phyloP scores from a whole-genome alignment of 1,284 basidiomycete species.

The Meira nashicola region DNA sequence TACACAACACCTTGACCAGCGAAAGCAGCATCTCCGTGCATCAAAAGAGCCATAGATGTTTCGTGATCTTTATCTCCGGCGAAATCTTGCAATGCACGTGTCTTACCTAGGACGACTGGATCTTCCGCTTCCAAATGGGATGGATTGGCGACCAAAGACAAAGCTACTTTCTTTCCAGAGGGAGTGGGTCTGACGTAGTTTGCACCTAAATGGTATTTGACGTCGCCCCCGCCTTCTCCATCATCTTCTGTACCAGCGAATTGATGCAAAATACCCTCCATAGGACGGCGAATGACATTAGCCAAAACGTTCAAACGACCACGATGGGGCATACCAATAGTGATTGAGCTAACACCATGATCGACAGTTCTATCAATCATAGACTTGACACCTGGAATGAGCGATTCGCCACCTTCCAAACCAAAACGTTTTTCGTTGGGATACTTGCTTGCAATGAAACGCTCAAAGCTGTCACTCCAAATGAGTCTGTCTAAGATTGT shows the following conservation, averaged over 20 bases:
- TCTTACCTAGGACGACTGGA: constrained; percentile 96
- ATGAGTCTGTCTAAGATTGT: constrained; percentile 98
- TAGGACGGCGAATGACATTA: constrained; percentile 97
- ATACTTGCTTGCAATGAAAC: constrained; percentile 96
- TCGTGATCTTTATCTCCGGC: constrained; percentile 69
- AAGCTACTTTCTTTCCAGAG: constrained; percentile 92
- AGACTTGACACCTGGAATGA: constrained; percentile 98
- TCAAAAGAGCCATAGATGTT: constrained; percentile 73
- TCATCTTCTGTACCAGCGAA: constrained; percentile 63
- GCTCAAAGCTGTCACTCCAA: constrained; percentile 99
- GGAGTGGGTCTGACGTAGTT: constrained; percentile 98
- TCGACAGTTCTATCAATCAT: constrained; percentile 97
- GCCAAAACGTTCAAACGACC: constrained; percentile 95
- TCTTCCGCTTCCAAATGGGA: constrained; percentile 97
- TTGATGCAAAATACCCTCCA: constrained; percentile 97
- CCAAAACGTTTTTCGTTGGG: constrained; percentile 99
- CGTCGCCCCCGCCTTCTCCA: constrained; percentile 75
- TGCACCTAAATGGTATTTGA: constrained; percentile 97
- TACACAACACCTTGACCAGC: constrained; percentile 98
- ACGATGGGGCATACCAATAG: constrained; percentile 99
- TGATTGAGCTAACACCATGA: constrained; percentile 88
- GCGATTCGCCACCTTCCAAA: constrained; percentile 93
- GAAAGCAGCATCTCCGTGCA: constrained; percentile 98
- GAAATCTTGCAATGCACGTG: constrained; percentile 90
- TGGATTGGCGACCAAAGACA: constrained; percentile 97